Conservation (phyloP, 2,329 filamentous ascomycete genomes). For the Pseudocercospora ulei region DNA sequence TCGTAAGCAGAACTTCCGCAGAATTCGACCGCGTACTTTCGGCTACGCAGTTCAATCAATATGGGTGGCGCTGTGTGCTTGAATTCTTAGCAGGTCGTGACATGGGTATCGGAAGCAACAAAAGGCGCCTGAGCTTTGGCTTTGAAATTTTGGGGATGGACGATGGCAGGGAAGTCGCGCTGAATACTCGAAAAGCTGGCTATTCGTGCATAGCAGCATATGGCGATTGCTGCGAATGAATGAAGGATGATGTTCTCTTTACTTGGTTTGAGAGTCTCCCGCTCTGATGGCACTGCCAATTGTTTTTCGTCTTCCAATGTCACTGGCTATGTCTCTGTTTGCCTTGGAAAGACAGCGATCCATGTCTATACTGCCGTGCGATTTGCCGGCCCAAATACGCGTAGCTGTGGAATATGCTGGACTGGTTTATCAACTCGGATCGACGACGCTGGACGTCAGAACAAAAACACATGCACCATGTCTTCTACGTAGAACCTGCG, state of each 20-base stretch:
- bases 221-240: conserved; percentile 6
- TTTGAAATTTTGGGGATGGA: neutral
- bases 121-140: conserved; percentile 4
- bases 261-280: too few relatives aligned
- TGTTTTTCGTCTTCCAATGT: too few relatives aligned
- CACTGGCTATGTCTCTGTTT: too few relatives aligned
- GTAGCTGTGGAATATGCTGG: too few relatives aligned
- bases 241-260: conserved; percentile 6
- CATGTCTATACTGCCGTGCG: too few relatives aligned
- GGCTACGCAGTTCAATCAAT: neutral
- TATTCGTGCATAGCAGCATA: conserved; percentile 9
- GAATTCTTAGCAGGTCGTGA: conserved; percentile 1
- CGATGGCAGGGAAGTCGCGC: conserved; percentile 1
- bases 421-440: too few relatives aligned
- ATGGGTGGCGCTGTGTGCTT: conserved; percentile 1
- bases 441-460: too few relatives aligned
- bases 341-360: too few relatives aligned
- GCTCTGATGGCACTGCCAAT: too few relatives aligned
- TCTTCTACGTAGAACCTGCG: too few relatives aligned
- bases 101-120: conserved; percentile 6
- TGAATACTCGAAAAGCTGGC: conserved; percentile 11
- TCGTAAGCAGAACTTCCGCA: conserved; percentile 12
- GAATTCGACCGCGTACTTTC: conserved; percentile 1
- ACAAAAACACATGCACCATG: too few relatives aligned
- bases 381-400: too few relatives aligned